Percentiles rank a stretch among this genome's conserved stretches.
These are phyloP conservation scores for Musa acuminata DNA, from an alignment of 176 grass and related monocot genomes.

Conservation along the genomic window DNA sequence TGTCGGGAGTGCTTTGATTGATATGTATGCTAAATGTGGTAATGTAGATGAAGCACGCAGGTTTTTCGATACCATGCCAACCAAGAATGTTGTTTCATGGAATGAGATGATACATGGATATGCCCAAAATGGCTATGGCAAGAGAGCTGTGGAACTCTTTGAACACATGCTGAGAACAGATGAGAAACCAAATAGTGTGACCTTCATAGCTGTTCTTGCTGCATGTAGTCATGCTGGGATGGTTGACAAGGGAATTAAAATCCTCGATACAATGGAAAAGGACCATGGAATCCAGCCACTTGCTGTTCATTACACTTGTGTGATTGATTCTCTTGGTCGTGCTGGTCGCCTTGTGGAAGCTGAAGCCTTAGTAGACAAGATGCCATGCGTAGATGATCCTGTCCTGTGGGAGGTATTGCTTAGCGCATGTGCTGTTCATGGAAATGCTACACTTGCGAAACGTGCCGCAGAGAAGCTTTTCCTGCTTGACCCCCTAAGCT, in stretches of 20 bases:
- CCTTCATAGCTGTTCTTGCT: constrained; percentile 65
- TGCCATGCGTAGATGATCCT: constrained; percentile 61
- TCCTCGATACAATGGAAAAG: constrained; percentile 61
- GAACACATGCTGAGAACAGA: constrained; percentile 57
- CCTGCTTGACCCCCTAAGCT: constrained; percentile 54
- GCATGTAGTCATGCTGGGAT: constrained; percentile 70
- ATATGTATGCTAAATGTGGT: constrained; percentile 89
- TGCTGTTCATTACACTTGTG: constrained; percentile 78
- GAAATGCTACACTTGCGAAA: constrained; percentile 61
- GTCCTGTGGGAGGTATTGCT: constrained; percentile 81
- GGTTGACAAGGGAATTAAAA: constrained; percentile 40
- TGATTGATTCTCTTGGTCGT: constrained; percentile 70
- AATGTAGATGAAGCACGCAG: constrained; percentile 46
- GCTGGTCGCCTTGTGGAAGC: constrained; percentile 60
- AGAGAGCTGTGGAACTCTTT: constrained; percentile 64
- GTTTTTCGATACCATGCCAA: constrained; percentile 53
- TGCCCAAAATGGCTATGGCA: constrained; percentile 57
- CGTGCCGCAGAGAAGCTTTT: constrained; percentile 52
- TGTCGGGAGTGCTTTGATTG: constrained; percentile 63
- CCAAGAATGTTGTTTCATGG: constrained; percentile 88
- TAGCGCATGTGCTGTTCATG: constrained; percentile 65
- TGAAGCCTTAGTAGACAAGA: constrained; percentile 40
- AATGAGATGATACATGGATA: constrained; percentile 98
- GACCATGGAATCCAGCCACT: constrained; percentile 42
- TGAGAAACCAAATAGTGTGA: constrained; percentile 63